Evolutionary conservation across 345 rosid genomes (phyloP), one percentile per base, ranked within the genome.

Genomic region (Arabidopsis thaliana): DNA sequence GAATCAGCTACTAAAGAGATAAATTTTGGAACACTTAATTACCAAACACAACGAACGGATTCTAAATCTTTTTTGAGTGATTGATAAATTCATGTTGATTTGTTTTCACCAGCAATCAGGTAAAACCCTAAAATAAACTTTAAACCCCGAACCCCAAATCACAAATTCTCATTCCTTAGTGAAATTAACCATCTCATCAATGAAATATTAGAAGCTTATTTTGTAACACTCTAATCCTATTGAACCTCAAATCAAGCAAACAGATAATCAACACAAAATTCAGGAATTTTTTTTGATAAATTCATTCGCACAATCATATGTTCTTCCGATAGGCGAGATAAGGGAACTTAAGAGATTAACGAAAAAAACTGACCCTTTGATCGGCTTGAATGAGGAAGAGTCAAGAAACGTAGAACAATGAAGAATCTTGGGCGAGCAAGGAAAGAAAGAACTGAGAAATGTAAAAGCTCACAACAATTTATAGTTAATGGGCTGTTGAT

Each of bases 131-230:
- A 59, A 49, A 37, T 20, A 12, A 45, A 44, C 65, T 7, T 57
- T 56, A 65, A 75, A 59, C 62, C 69, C 69, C 41, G 22, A 59
- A 24, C 68, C 46, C 30, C 59, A 59, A 75, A 67, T 67, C 9
- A 65, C 12, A 6, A 36, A 74, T 34, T 56, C 7, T 55, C 28
- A 52, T 20, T 6, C 59, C 28, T 10, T 44, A 20, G 8, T 41
- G 13, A 16, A 44, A 42, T 28, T 28, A 3, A 28, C 16, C 16
- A 59, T 70, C 2, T 6, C 5, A 52, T 30, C 9, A 64, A 34
- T 2, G 33, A 20, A 6, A 57, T n/a, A 10, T 65, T 16, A 56
- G 16, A 22, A 46, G 4, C 23, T 6, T 6, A 28, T 7, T 28
- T 1, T 7, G 49, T 0, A 56, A 65, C 48, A 56, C 8, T 33